Conservation (phyloP, 1,284 basidiomycete species). For the Sanghuangporus baumii region DNA sequence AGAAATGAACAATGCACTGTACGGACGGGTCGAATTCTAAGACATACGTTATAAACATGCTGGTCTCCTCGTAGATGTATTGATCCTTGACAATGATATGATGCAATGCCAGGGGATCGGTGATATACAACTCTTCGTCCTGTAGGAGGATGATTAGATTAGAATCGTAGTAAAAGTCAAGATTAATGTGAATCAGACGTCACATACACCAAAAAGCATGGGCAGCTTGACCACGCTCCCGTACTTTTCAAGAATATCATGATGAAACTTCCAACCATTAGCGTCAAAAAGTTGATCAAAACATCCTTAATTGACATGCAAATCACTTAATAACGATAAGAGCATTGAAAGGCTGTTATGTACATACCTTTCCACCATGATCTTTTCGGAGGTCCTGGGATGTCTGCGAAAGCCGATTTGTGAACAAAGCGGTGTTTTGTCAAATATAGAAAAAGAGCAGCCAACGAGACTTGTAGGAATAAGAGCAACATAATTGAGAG, state of each 20-base stretch:
- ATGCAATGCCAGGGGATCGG: slow-evolving; percentile 35
- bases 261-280: slow-evolving; percentile 16
- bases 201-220: slow-evolving; percentile 22
- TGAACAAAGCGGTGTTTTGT: slow-evolving; percentile 1
- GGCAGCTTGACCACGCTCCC: slow-evolving; percentile 18
- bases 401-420: slow-evolving; percentile 4
- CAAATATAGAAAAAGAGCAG: background rate
- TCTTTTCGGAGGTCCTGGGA: slow-evolving; percentile 9
- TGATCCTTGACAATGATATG: slow-evolving; percentile 36
- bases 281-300: slow-evolving; percentile 12
- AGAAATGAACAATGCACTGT: background rate
- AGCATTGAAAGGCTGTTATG: background rate
- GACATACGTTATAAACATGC: slow-evolving; percentile 21
- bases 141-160: slow-evolving; percentile 13
- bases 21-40: background rate
- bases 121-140: slow-evolving; percentile 34
- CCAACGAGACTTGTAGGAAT: background rate
- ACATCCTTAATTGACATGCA: slow-evolving; percentile 1
- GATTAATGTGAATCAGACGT: background rate
- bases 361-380: slow-evolving; percentile 14
- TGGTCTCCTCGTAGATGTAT: slow-evolving; percentile 28
- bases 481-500: background rate
- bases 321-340: background rate
- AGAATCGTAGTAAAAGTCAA: background rate
- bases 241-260: slow-evolving; percentile 18